Evolutionary conservation across 495 filamentous ascomycete genomes (phyloP).

Genomic region (Mytilinidion resinicola): DNA sequence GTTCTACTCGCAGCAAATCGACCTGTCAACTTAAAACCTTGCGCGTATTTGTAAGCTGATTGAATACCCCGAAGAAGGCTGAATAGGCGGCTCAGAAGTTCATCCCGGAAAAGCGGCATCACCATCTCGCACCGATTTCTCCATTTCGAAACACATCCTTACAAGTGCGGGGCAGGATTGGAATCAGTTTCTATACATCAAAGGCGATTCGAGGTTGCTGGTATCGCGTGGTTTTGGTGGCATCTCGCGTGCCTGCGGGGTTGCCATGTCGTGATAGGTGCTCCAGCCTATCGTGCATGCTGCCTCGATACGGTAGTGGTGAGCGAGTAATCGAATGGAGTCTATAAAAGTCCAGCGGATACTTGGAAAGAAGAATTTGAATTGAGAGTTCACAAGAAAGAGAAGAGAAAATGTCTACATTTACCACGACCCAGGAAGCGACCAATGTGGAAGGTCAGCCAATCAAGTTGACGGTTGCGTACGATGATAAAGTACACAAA

Average conservation of each 20-base stretch:
- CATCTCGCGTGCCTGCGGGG: slow-evolving; percentile 20
- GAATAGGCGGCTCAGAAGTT: no score
- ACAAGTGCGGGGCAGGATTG: no score
- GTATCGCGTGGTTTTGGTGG: slow-evolving; percentile 8
- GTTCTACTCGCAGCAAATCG: no score
- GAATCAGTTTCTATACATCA: no score
- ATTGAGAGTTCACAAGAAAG: background rate
- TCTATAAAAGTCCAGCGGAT: background rate
- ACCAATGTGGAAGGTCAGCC: slow-evolving; percentile 5
- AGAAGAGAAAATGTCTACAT: no score
- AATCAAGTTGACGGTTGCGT: slow-evolving; percentile 11
- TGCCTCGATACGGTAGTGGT: background rate
- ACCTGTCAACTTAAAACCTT: no score
- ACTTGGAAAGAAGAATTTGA: background rate
- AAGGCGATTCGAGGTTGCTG: no score
- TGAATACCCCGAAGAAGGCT: no score
- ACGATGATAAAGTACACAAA: slow-evolving; percentile 9
- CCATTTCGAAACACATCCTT: no score
- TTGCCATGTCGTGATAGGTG: slow-evolving; percentile 11
- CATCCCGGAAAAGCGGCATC: no score
- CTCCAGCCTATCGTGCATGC: background rate
- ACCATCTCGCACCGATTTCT: no score
- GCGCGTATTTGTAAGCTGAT: no score
- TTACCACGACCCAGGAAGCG: slow-evolving; percentile 4
- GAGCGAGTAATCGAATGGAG: background rate